A percentile compares a stretch with the other conserved stretches of the same genome.
phyloP scores from a whole-genome alignment of 768 basidiomycete species.

The Lyophyllum semitale region DNA sequence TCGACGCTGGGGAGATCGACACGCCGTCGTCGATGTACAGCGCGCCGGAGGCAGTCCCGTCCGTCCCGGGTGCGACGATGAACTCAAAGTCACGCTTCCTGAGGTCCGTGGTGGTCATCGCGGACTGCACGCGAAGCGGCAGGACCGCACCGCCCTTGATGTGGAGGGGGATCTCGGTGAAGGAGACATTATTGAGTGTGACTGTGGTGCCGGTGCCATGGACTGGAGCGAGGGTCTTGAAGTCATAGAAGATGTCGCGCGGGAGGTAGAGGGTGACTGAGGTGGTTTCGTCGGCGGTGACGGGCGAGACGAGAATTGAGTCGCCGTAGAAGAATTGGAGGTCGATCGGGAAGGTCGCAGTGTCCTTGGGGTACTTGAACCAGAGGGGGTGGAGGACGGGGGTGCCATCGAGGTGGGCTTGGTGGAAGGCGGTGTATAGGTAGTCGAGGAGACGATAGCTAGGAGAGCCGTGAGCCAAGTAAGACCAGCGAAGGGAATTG shows the following conservation, averaged over 20 bases:
- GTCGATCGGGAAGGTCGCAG: slow-evolving; percentile 58
- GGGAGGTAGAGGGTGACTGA: slow-evolving; percentile 65
- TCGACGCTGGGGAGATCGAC: slow-evolving; percentile 36
- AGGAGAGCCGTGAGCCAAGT: not conserved
- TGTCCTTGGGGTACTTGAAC: slow-evolving; percentile 68
- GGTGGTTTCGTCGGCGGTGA: slow-evolving; percentile 60
- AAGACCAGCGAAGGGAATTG: not conserved
- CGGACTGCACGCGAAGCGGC: slow-evolving; percentile 52
- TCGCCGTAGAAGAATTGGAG: slow-evolving; percentile 72
- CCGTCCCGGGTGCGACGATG: slow-evolving; percentile 56
- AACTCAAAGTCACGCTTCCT: slow-evolving; percentile 60
- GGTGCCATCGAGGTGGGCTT: slow-evolving; percentile 57
- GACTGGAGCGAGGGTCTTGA: slow-evolving; percentile 48
- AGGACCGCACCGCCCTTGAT: slow-evolving; percentile 62
- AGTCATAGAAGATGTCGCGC: slow-evolving; percentile 67
- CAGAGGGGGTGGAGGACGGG: slow-evolving; percentile 66
- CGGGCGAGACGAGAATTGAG: slow-evolving; percentile 69
- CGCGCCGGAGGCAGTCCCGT: slow-evolving; percentile 51
- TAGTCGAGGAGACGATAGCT: slow-evolving; percentile 74
- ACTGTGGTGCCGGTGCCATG: slow-evolving; percentile 47
- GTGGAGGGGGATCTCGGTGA: slow-evolving; percentile 62
- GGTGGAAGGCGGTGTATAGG: slow-evolving; percentile 70
- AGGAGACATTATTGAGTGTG: slow-evolving; percentile 47
- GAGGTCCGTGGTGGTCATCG: slow-evolving; percentile 63
- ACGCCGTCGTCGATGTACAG: slow-evolving; percentile 72